phyloP scores from a whole-genome alignment of 345 rosid genomes.

The Lagerstroemia speciosa region DNA sequence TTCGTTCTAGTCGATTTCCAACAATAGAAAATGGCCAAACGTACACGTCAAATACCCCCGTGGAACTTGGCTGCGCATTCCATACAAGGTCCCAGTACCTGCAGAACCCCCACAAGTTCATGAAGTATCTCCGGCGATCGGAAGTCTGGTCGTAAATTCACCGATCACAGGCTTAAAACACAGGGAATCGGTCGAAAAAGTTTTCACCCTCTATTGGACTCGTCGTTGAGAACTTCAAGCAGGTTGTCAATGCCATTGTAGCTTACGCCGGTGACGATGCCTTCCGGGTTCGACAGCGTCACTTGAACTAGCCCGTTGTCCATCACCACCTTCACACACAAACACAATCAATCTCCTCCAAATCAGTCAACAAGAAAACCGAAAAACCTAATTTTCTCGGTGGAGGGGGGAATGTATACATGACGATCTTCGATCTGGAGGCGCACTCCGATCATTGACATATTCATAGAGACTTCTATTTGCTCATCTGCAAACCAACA shows the following conservation, averaged over 20 bases:
- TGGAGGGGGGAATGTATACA: slow-evolving; percentile 9
- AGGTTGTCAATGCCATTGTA: slow-evolving; percentile 67
- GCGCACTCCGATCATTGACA: slow-evolving; percentile 11
- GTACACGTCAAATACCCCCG: slow-evolving; percentile 63
- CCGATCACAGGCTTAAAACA: not conserved
- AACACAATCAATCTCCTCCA: too few species aligned
- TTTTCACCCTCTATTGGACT: slow-evolving; percentile 69
- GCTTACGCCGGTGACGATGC: slow-evolving; percentile 63
- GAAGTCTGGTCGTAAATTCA: not conserved
- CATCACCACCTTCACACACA: slow-evolving; percentile 41
- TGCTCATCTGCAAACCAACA: not conserved
- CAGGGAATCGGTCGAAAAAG: too few species aligned
- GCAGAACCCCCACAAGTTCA: not conserved
- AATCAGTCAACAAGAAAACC: not conserved
- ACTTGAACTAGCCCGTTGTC: slow-evolving; percentile 71
- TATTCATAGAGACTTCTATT: not conserved
- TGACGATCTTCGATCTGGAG: slow-evolving; percentile 25
- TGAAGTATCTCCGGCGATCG: not conserved
- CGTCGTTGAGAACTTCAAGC: slow-evolving; percentile 77
- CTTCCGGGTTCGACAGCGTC: slow-evolving; percentile 66
- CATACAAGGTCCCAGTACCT: slow-evolving; percentile 85
- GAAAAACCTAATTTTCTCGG: not conserved
- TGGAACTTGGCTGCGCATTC: slow-evolving; percentile 45
- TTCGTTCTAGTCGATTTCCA: too few species aligned
- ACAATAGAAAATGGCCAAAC: slow-evolving; percentile 10